Evolutionary conservation across 1,284 basidiomycete species (phyloP).

Genomic region (Leccinum fallax): DNA sequence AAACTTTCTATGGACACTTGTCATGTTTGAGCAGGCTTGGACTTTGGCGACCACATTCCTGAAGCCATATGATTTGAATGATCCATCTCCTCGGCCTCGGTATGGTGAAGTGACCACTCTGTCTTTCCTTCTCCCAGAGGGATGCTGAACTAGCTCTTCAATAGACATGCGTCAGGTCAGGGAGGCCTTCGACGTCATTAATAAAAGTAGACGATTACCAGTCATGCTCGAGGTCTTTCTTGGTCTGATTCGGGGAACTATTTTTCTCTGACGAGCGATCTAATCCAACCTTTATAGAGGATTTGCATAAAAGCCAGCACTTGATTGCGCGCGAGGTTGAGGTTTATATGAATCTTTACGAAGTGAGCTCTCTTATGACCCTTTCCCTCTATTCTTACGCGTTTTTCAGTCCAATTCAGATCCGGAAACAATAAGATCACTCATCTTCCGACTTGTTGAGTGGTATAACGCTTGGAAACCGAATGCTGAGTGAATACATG

Average conservation of each 20-base stretch:
- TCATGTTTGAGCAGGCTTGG: constrained; percentile 56
- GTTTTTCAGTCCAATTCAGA: constrained; percentile 47
- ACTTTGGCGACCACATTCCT: constrained; percentile 56
- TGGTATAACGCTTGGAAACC: constrained; percentile 74
- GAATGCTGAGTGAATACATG: constrained; percentile 48
- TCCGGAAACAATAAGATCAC: constrained; percentile 48
- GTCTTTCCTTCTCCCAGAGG: background rate
- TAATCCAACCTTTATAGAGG: constrained; percentile 45
- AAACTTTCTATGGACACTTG: background rate
- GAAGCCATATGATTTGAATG: constrained; percentile 55
- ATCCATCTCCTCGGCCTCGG: constrained; percentile 35
- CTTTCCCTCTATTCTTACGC: constrained; percentile 8
- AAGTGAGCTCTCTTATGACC: constrained; percentile 44
- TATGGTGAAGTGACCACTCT: constrained; percentile 38
- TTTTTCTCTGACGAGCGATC: background rate
- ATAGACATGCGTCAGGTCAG: constrained; percentile 53
- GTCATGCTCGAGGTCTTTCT: constrained; percentile 67
- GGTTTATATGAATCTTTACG: constrained; percentile 57
- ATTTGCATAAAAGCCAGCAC: constrained; percentile 59
- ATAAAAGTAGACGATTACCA: constrained; percentile 57
- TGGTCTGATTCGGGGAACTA: constrained; percentile 42
- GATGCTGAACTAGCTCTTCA: constrained; percentile 3
- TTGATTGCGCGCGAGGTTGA: constrained; percentile 63
- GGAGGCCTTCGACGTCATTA: constrained; percentile 57
- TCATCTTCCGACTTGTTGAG: constrained; percentile 58